Base-by-base conservation (phyloP, 139 green algal genomes). In the Chlorokybus atmophyticus region DNA sequence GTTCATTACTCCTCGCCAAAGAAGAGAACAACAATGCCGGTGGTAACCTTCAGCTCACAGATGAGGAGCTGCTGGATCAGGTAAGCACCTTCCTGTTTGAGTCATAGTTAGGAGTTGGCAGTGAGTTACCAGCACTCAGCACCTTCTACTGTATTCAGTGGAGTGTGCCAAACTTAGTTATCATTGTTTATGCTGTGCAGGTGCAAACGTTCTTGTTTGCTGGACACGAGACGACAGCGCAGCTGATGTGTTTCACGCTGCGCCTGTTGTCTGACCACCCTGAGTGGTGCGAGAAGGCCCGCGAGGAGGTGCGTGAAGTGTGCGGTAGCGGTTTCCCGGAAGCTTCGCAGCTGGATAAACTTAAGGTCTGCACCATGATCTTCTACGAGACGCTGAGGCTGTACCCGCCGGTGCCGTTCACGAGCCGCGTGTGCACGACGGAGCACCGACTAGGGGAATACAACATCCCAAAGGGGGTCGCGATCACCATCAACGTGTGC, bases 181-280 rank as follows among this genome's bases (percentile, higher is more conserved):
- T 47, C 19, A n/a, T 19, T 19, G 19, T 47, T n/a, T 47, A 19
- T 19, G 19, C 19, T 47, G 39, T 47, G 19, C 19, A 97, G 70
- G 74, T 97, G 21, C 95, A 95, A 87, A 89, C 82, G 44, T 85
- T 91, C 73, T 70, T 78, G 32, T 77, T 80, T 44, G 75, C 79
- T 5, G 84, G 87, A 3, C 87, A 95, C 62, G 90, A 98, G 76
- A 98, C 90, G 1, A 96, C 90, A 5, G 90, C 87, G 1, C 87
- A 88, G 2, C 85, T 79, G 59, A 60, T 81, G 27, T 79, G 70
- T 29, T 81, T 70, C 70, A 90, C 59, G 66, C 85, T 70, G 35
- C 62, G 64, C 56, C 49, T 50, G 23, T 52, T 81, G 7, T 32
- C 23, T 17, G 31, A 68, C 39, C 51, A 75, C 29, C 79, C 77